Base-by-base conservation (phyloP, 352 stramenopile species). In the Aphanomyces euteiches region DNA sequence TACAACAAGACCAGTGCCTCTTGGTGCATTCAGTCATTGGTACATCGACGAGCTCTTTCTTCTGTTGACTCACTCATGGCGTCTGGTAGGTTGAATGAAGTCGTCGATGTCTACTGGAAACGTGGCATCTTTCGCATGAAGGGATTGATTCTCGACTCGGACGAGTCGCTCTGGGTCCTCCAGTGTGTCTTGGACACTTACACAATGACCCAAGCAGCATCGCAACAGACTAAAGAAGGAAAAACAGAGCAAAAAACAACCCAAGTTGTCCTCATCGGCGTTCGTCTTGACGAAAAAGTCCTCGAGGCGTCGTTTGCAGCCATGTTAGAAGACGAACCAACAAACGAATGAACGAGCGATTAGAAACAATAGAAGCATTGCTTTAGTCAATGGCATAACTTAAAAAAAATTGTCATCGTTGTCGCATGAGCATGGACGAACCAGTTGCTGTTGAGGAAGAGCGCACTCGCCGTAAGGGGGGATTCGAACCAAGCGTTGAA, bases 151-250 rank as follows among this genome's bases (percentile, higher is more conserved):
- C 69, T 90, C 36, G 60, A 75, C 28, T 75, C 75, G n/a, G 79
- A 85, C 40, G 68, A 76, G 28, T 76, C 70, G 4, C 76, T 78
- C 7, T 92, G 84, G 53, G 75, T 92, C 37, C 74, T 92, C 0
- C 84, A 92, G 58, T 81, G 84, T 47, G 82, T 90, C 13, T 61
- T 90, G 28, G 84, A 92, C 66, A 92, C 82, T 53, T 92, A 89
- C 65, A 92, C 82, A 48, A 87, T 90, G 53, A 81, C 84, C 2
- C 84, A 81, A 47, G 78, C 81, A 17, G 53, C 67, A 0, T 88
- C 80, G 78, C 56, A 74, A n/a, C 17, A 43, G 10, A 36, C 7
- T 19, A 19, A 15, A 53, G 43, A 56, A 13, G 79, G 88, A 59
- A 59, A 73, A 57, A 78, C 77, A 5, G 47, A 74, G n/a, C 87